Percentiles rank a stretch among this genome's conserved stretches.
Evolutionary conservation across 768 basidiomycete species (phyloP).

Genomic region (Termitomyces sp.): DNA sequence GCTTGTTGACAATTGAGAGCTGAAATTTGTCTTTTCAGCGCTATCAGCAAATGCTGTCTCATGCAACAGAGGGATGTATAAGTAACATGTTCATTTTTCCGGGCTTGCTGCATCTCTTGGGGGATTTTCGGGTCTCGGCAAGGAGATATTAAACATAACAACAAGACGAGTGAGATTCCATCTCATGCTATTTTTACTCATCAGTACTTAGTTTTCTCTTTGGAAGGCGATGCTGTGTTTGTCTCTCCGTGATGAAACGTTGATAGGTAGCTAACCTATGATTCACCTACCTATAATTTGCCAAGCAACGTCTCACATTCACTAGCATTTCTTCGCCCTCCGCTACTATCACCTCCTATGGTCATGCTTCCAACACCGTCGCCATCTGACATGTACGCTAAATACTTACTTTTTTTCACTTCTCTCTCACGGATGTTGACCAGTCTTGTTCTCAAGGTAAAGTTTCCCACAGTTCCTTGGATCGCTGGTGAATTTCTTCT

Average conservation of each 20-base stretch:
- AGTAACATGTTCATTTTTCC: no score
- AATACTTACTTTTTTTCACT: neutral
- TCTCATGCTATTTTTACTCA: neutral
- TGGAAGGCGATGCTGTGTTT: neutral
- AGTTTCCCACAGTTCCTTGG: neutral
- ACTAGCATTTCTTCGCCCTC: neutral
- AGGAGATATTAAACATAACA: no score
- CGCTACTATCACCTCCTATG: neutral
- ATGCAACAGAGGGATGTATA: no score
- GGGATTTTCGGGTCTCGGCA: no score
- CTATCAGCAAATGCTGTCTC: no score
- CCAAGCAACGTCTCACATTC: neutral
- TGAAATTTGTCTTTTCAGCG: no score
- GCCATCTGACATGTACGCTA: neutral
- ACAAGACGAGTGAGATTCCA: neutral
- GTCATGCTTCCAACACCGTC: neutral
- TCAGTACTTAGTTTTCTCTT: neutral
- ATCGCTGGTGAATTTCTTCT: neutral
- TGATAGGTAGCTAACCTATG: no score
- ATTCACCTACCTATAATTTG: no score
- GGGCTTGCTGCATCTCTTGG: no score
- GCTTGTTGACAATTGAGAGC: no score
- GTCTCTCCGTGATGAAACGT: neutral
- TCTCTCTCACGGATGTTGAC: neutral
- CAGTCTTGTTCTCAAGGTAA: conserved; percentile 1